Conservation (phyloP, 2,329 filamentous ascomycete genomes). For the Fusarium tanahbumbuense region DNA sequence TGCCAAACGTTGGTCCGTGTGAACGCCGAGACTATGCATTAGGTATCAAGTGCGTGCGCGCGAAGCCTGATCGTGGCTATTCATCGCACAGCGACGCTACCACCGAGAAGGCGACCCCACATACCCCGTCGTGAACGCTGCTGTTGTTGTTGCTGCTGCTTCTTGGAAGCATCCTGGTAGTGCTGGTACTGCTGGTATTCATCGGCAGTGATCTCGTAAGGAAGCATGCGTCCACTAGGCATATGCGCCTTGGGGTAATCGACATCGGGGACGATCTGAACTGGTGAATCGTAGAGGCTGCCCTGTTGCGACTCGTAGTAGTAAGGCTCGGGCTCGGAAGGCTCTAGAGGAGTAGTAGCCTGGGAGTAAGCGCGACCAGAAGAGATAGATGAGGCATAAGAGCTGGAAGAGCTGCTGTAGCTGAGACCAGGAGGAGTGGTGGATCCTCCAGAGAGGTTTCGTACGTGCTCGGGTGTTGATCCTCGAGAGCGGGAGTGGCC, state of each 20-base stretch:
- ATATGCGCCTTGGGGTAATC: constrained; percentile 53
- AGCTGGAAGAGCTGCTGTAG: constrained; percentile 62
- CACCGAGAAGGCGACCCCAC: constrained; percentile 66
- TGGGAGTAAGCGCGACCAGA: constrained; percentile 62
- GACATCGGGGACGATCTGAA: constrained; percentile 58
- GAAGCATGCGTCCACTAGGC: constrained; percentile 55
- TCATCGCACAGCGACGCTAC: constrained; percentile 56
- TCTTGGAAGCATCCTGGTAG: constrained; percentile 61
- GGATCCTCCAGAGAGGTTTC: constrained; percentile 53
- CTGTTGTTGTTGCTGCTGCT: constrained; percentile 54
- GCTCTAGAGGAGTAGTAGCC: constrained; percentile 64
- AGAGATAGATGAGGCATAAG: constrained; percentile 61
- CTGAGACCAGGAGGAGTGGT: constrained; percentile 60
- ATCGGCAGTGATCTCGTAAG: constrained; percentile 67
- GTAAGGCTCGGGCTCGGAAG: constrained; percentile 57
- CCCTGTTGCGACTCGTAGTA: constrained; percentile 52
- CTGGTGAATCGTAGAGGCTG: constrained; percentile 63
- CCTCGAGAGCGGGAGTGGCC: constrained; percentile 57
- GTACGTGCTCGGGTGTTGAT: constrained; percentile 55
- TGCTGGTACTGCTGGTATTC: constrained; percentile 58
- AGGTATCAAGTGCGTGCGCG: constrained; percentile 14
- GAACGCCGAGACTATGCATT: constrained; percentile 40
- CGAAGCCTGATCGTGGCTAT: constrained; percentile 6
- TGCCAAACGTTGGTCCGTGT: constrained; percentile 41
- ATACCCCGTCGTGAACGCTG: constrained; percentile 59